These are phyloP conservation scores for Apiospora koreana DNA, from an alignment of 2,329 filamentous ascomycete genomes.

Conservation along the genomic window DNA sequence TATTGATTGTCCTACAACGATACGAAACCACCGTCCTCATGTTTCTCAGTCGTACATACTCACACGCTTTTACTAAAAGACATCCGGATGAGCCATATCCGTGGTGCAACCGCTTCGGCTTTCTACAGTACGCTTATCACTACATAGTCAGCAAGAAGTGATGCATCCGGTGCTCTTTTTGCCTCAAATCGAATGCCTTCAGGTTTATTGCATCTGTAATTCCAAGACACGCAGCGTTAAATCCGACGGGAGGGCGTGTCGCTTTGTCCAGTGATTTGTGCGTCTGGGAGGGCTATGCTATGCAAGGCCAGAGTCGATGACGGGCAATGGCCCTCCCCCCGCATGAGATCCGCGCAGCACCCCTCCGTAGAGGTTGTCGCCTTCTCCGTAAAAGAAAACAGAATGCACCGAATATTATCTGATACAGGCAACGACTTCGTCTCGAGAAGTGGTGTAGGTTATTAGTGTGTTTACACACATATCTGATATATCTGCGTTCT, in stretches of 20 bases:
- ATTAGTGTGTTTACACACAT: not conserved
- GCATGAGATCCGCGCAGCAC: not conserved
- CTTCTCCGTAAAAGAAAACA: not conserved
- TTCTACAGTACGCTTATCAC: not conserved
- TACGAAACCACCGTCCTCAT: not conserved
- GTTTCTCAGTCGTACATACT: not conserved
- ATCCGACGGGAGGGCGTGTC: not conserved
- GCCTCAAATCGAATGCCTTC: not conserved
- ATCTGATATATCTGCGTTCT: too few relatives aligned
- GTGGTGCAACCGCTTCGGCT: not conserved
- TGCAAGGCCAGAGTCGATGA: not conserved
- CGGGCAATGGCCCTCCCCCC: not conserved
- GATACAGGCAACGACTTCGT: not conserved
- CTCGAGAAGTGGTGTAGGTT: not conserved
- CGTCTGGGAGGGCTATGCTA: not conserved
- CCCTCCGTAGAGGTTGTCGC: not conserved
- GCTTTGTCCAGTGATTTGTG: not conserved
- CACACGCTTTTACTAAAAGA: not conserved
- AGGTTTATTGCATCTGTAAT: not conserved
- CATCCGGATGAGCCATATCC: not conserved
- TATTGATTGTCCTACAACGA: not conserved
- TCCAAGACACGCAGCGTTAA: constrained; percentile 4
- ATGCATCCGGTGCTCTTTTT: not conserved
- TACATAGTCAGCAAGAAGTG: not conserved
- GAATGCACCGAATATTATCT: not conserved